A percentile compares a stretch with the other conserved stretches of the same genome.
These are phyloP conservation scores for Aureobasidium sp. DNA, from an alignment of 2,329 filamentous ascomycete species.

Conservation along the genomic window DNA sequence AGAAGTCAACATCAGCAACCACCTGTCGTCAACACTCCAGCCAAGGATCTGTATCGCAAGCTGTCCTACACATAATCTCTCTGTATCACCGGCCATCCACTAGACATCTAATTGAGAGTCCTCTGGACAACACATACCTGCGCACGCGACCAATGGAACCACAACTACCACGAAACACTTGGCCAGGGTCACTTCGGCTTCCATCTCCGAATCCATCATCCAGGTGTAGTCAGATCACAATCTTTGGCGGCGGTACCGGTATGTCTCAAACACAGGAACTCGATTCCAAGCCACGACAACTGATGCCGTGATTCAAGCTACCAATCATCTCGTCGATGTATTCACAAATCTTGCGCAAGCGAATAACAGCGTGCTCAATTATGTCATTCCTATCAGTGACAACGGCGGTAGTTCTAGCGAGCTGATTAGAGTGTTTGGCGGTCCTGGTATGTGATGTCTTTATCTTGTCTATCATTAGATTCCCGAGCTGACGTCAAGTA, in stretches of 20 bases:
- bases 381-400: conserved; percentile 91
- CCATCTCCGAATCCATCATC: conserved; percentile 21
- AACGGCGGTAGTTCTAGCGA: conserved; percentile 94
- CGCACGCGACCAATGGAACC: conserved; percentile 11
- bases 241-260: conserved; percentile 78
- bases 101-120: too few relatives aligned
- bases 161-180: conserved; percentile 3
- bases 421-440: conserved; percentile 88
- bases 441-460: too few relatives aligned
- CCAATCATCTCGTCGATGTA: conserved; percentile 87
- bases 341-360: conserved; percentile 59
- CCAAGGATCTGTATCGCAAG: background rate
- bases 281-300: too few relatives aligned
- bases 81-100: too few relatives aligned
- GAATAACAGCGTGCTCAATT: conserved; percentile 63
- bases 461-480: too few relatives aligned
- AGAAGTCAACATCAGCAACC: background rate
- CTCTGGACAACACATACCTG: background rate
- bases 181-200: conserved; percentile 17
- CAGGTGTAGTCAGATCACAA: conserved; percentile 56
- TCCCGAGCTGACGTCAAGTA: background rate
- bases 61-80: background rate
- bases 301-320: conserved; percentile 44
- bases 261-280: background rate
- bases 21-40: background rate